Evolutionary conservation across 352 stramenopile species (phyloP), one percentile per base, ranked within the genome.

Genomic region (Plasmopara muralis): DNA sequence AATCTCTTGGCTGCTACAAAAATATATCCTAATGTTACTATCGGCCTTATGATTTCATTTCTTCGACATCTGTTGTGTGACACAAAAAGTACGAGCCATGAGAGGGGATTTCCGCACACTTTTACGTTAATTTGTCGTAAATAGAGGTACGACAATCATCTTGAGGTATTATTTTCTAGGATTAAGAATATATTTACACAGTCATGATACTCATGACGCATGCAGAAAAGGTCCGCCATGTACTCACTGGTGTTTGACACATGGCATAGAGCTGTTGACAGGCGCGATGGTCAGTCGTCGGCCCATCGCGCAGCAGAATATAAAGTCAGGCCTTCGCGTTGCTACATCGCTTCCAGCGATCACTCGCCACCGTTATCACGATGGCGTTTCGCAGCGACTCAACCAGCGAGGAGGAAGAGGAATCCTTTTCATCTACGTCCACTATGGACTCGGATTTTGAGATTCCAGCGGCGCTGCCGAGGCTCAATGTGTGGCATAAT

Each of bases 391-490:
- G 42, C 50, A 47, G 44, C 35, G 47, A 57, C 18, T 43, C 54
- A 33, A 29, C 59, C 12, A 50, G 25, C 18, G 62, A 67, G 60
- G 74, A 83, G 47, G 74, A 85, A 38, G 74, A 83, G 48, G 82
- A 63, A 33, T 88, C 77, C 20, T 85, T 88, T 67, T 80, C 80
- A 34, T 90, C 77, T 12, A 88, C 77, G 43, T 90, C 80, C 13
- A 88, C 77, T 15, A 88, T 90, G 77, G 80, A 88, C 73, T 90
- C 77, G 55, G 80, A 90, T 64, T 88, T 85, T 55, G 80, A 90
- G 63, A 85, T 87, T 55, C 80, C 80, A 16, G 74, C 78, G 57
- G 72, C 72, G 47, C 66, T 89, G 28, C 75, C 85, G 55, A 64
- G 65, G 25, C 67, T 87, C 47, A 68, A 83, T 64, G 54, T 72